Conservation (phyloP, 1,284 basidiomycete species). For the Ceratorhiza oryzae-sativae region DNA sequence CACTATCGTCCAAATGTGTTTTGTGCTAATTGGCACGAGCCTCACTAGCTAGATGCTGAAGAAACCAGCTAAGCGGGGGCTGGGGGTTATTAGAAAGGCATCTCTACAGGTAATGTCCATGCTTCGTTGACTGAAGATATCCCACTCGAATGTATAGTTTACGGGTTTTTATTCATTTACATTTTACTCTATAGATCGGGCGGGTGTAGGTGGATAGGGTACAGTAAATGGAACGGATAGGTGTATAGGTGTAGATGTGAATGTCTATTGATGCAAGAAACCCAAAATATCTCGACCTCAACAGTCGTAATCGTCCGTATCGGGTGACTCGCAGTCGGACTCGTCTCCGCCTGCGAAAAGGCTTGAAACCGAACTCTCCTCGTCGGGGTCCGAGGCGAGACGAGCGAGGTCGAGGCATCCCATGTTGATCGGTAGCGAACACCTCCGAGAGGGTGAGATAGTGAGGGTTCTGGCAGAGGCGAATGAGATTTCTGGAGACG, state of each 20-base stretch:
- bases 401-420: conserved; percentile 1
- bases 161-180: conserved; percentile 2
- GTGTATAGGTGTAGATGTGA: neutral
- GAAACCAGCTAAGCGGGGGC: too few species aligned
- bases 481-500: neutral
- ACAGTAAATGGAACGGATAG: neutral
- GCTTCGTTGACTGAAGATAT: neutral
- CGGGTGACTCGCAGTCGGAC: conserved; percentile 26
- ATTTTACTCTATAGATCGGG: neutral
- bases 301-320: conserved; percentile 29
- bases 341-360: conserved; percentile 7
- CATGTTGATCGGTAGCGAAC: neutral
- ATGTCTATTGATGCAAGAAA: neutral
- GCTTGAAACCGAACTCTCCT: conserved; percentile 33
- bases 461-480: neutral
- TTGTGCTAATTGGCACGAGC: too few species aligned
- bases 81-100: too few species aligned
- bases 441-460: neutral
- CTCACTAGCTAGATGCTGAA: too few species aligned
- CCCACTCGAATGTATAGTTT: neutral
- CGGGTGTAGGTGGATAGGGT: neutral
- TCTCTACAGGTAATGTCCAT: too few species aligned
- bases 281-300: neutral
- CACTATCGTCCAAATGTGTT: too few species aligned
- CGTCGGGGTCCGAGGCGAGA: conserved; percentile 14